Percentiles rank a stretch among this genome's conserved stretches.
Evolutionary conservation across 352 stramenopile genomes (phyloP).

Genomic region (Globisporangium acanthophoron): DNA sequence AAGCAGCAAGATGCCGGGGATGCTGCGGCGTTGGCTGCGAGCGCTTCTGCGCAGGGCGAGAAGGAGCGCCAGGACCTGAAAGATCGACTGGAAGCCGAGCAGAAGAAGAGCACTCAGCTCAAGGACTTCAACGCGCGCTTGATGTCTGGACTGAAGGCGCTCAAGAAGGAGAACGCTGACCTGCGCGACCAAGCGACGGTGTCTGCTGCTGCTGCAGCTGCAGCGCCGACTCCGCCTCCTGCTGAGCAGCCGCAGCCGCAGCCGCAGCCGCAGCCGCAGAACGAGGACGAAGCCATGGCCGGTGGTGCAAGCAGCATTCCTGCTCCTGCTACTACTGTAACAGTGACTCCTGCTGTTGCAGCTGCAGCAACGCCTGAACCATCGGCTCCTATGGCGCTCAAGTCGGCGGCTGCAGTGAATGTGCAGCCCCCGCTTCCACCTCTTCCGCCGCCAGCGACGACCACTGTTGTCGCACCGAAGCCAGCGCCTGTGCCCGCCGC

Average conservation of each 20-base stretch:
- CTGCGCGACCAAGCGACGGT: conserved; percentile 44
- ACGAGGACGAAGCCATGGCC: conserved; percentile 2
- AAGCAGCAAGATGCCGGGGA: conserved; percentile 30
- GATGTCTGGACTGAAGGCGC: conserved; percentile 56
- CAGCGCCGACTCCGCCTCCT: neutral
- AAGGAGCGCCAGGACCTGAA: conserved; percentile 58
- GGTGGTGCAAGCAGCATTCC: neutral
- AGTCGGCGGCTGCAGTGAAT: neutral
- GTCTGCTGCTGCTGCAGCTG: conserved; percentile 4
- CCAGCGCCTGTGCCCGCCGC: neutral
- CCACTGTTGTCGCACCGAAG: conserved; percentile 6
- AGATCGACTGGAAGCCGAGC: conserved; percentile 53
- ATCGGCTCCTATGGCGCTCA: neutral
- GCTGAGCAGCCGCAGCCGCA: neutral
- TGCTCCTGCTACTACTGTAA: neutral
- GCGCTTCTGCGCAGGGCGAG: conserved; percentile 25
- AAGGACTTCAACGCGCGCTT: conserved; percentile 73
- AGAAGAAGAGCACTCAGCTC: conserved; percentile 57
- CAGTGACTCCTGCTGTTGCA: neutral
- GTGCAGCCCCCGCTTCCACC: conserved; percentile 1
- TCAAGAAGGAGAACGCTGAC: conserved; percentile 77
- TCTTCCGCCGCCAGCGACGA: neutral
- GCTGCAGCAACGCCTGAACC: neutral
- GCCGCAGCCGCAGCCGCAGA: neutral
- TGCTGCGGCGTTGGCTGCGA: conserved; percentile 14